phyloP scores from a whole-genome alignment of 768 basidiomycete species.

The Lentinula detonsa region DNA sequence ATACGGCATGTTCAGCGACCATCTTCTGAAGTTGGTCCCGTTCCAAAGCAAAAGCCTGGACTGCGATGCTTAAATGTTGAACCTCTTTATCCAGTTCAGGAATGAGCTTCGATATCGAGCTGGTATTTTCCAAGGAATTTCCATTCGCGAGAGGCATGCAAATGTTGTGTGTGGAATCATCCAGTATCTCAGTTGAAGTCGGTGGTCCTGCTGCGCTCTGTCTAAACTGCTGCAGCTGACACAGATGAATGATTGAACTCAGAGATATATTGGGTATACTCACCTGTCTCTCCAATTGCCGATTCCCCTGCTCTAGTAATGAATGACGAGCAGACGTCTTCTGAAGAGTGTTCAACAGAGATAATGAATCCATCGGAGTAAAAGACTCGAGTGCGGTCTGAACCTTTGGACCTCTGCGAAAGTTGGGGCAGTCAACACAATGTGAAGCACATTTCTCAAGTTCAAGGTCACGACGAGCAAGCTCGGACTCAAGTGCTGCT shows the following conservation, averaged over 20 bases:
- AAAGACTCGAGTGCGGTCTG: slow-evolving; percentile 1
- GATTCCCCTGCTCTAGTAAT: slow-evolving; percentile 38
- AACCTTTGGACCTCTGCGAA: not conserved
- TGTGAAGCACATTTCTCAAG: slow-evolving; percentile 30
- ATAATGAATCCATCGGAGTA: slow-evolving; percentile 23
- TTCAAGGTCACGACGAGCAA: slow-evolving; percentile 54
- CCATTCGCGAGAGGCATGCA: not conserved
- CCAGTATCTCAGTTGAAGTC: not conserved
- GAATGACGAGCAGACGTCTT: slow-evolving; percentile 33
- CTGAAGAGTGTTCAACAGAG: slow-evolving; percentile 34
- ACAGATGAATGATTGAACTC: not conserved
- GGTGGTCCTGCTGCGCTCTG: not conserved
- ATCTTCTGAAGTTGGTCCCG: slow-evolving; percentile 21
- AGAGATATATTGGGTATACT: not conserved
- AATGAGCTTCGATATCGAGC: not conserved
- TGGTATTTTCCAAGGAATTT: not conserved
- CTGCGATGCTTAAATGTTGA: slow-evolving; percentile 22
- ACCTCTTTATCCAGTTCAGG: slow-evolving; percentile 29
- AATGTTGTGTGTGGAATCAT: slow-evolving; percentile 6
- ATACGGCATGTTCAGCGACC: slow-evolving; percentile 15
- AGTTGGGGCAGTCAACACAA: slow-evolving; percentile 2
- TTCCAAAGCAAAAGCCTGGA: slow-evolving; percentile 33
- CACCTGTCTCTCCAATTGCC: slow-evolving; percentile 29
- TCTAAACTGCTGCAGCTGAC: not conserved
- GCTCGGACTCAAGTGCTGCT: slow-evolving; percentile 40